These are phyloP conservation scores for Fraxinus cuspidata DNA, from an alignment of 257 asterid species.

Conservation along the genomic window DNA sequence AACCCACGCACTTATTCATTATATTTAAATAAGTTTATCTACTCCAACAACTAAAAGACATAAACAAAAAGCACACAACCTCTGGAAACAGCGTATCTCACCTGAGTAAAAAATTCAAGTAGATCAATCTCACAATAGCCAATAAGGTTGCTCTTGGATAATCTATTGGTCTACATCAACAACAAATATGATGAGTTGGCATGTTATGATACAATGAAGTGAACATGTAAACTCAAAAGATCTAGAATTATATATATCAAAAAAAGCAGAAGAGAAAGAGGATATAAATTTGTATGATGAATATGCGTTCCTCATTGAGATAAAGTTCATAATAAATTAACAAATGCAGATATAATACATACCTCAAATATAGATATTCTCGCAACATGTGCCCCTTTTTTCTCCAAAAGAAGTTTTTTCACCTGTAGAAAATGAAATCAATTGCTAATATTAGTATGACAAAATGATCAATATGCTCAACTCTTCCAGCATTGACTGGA, in stretches of 20 bases:
- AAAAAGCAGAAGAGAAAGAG: not conserved
- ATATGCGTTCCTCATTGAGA: constrained; percentile 16
- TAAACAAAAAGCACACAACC: constrained; percentile 15
- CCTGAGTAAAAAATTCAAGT: constrained; percentile 79
- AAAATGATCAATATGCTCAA: constrained; percentile 9
- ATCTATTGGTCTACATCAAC: constrained; percentile 79
- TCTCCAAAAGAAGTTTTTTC: constrained; percentile 89
- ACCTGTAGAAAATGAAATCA: constrained; percentile 54
- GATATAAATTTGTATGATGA: constrained; percentile 1
- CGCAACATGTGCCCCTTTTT: constrained; percentile 81
- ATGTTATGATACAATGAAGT: constrained; percentile 17
- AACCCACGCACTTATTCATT: constrained; percentile 20
- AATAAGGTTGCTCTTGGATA: constrained; percentile 78
- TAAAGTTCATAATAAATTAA: constrained; percentile 2
- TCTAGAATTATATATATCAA: constrained; percentile 7
- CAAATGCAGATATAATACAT: constrained; percentile 26
- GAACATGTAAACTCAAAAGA: constrained; percentile 19
- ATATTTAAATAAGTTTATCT: constrained; percentile 16
- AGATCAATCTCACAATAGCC: constrained; percentile 93
- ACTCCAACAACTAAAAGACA: constrained; percentile 20
- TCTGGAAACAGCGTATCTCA: constrained; percentile 36
- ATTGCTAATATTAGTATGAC: constrained; percentile 9
- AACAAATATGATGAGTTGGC: constrained; percentile 27
- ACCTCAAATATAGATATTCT: constrained; percentile 95
- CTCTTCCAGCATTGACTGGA: not conserved